Conservation (phyloP, 805 yeast species). For the Schwanniomyces yamadae region DNA sequence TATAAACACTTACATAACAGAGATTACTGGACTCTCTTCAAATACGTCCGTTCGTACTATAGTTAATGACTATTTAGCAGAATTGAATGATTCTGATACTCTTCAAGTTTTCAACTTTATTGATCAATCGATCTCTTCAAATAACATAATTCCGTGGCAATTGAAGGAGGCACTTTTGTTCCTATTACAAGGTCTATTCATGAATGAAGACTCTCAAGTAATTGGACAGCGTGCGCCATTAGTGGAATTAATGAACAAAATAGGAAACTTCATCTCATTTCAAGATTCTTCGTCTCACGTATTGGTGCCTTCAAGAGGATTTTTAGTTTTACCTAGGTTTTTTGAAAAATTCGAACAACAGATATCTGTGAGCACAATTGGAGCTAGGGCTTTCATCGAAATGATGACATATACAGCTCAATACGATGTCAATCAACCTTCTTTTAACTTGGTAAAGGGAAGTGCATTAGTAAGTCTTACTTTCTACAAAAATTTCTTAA, state of each 20-base stretch:
- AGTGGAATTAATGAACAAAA: constrained; percentile 18
- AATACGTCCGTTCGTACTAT: constrained; percentile 58
- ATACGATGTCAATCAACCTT: constrained; percentile 8
- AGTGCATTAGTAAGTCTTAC: constrained; percentile 53
- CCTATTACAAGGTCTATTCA: constrained; percentile 41
- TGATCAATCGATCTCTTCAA: constrained; percentile 7
- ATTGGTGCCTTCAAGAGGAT: constrained; percentile 48
- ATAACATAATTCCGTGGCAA: constrained; percentile 24
- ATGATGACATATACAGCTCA: constrained; percentile 26
- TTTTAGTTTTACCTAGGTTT: constrained; percentile 55
- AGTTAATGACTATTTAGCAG: constrained; percentile 54
- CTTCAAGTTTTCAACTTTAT: constrained; percentile 18
- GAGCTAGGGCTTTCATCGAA: constrained; percentile 24
- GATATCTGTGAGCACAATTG: constrained; percentile 31
- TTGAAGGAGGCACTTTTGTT: constrained; percentile 41
- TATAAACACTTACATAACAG: constrained; percentile 68
- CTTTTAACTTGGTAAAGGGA: constrained; percentile 20
- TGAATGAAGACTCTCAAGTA: constrained; percentile 35
- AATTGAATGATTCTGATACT: constrained; percentile 45
- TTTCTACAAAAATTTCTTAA: constrained; percentile 39
- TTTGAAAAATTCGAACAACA: constrained; percentile 49
- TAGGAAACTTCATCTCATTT: constrained; percentile 10
- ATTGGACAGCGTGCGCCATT: constrained; percentile 17
- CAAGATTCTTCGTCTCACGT: constrained; percentile 6
- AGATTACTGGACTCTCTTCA: constrained; percentile 67